These are phyloP conservation scores for Rhizoclosmatium globosum DNA, from an alignment of 192 early-diverging fungal genomes.

Conservation along the genomic window DNA sequence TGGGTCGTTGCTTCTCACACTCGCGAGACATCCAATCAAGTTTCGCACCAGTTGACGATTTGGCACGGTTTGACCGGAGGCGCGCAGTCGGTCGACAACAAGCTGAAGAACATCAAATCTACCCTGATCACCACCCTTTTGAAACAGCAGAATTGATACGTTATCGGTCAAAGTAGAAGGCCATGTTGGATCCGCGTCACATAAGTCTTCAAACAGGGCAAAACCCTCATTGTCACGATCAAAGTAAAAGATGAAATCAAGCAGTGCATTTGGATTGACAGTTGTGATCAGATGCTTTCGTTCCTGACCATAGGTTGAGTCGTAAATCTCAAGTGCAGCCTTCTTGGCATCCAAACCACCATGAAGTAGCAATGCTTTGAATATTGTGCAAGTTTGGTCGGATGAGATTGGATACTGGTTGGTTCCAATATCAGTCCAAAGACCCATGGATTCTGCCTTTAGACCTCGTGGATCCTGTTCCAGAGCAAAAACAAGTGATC, in stretches of 20 bases:
- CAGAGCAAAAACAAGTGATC: conserved; percentile 21
- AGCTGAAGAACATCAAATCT: conserved; percentile 30
- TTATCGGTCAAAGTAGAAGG: conserved; percentile 20
- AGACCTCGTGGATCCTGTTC: conserved; percentile 7
- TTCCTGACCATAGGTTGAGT: not conserved
- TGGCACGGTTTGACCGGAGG: not conserved
- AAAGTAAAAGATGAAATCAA: conserved; percentile 33
- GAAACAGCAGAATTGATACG: conserved; percentile 13
- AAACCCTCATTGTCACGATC: conserved; percentile 24
- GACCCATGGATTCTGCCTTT: conserved; percentile 10
- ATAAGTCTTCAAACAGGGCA: conserved; percentile 20
- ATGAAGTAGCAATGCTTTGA: conserved; percentile 22
- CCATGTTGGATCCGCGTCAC: conserved; percentile 9
- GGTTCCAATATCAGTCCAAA: conserved; percentile 23
- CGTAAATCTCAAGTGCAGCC: conserved; percentile 21
- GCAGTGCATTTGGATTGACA: conserved; percentile 19
- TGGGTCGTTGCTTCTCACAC: conserved; percentile 10
- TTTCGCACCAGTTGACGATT: conserved; percentile 25
- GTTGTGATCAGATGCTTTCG: not conserved
- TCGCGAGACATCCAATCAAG: conserved; percentile 18
- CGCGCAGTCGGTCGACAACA: conserved; percentile 11
- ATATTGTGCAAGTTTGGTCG: conserved; percentile 6
- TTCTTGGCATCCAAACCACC: conserved; percentile 32
- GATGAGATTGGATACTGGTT: conserved; percentile 19
- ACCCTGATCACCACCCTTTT: conserved; percentile 25